Evolutionary conservation across 495 filamentous ascomycete genomes (phyloP), one percentile per base, ranked within the genome.

Genomic region (Annulohypoxylon stygium): DNA sequence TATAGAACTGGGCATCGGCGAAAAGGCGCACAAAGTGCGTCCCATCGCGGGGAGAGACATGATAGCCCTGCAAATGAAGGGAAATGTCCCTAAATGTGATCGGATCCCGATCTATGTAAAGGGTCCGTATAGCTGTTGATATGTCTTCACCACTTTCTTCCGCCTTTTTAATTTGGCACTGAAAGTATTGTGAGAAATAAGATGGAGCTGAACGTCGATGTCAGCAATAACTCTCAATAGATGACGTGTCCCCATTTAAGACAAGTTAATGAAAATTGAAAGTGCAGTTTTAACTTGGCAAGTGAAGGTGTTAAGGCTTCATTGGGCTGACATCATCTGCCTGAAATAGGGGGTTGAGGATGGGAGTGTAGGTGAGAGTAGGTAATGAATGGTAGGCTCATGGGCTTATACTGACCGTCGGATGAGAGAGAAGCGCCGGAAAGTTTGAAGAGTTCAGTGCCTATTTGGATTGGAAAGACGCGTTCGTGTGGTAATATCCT

Each of bases 101-200:
- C 0, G 95, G 96, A 83, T 99, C 96, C 43, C 95, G 90, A 83
- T 99, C 95, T 78, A 99, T 98, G 80, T 97, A 98, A 20, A 98
- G 87, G 4, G 95, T 97, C 41, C 84, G 80, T 64, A 88, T 84
- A 14, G 82, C 76, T 33, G 76, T 76, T 2, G 73, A 76, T 50
- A 86, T 50, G 67, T 88, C 86, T 64, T 87, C 84, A 67, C 87
- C 87, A 67, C 86, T 81, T n/a, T 85, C 86, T 63, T 88, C 84
- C 53, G 87, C 86, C 63, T 81, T 79, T 58, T 87, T 87, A 16
- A 99, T 78, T 81, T 98, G 95, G 70, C 92, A 91, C 65, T 90
- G 88, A 83, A 99, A 99, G 83, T 94, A 98, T 70, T 92, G 91
- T 20, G 96, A 97, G 81, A 99, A 98, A 80, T 98, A 99, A 69